These are phyloP conservation scores for Calycina marina DNA, from an alignment of 2,329 filamentous ascomycete species.

Conservation along the genomic window DNA sequence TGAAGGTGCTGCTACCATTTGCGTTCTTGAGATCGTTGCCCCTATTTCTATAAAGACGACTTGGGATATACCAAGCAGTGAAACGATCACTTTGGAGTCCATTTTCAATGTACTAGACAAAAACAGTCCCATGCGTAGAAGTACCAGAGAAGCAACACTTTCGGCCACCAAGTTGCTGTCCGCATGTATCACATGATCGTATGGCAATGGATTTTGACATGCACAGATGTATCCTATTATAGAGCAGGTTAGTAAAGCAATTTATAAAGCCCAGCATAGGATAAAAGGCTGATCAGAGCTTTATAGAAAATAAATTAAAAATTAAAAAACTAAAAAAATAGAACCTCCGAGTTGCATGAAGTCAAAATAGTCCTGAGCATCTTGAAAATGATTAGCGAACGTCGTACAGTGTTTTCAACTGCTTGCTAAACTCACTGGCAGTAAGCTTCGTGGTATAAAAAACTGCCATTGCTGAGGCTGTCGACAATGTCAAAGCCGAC, in stretches of 20 bases:
- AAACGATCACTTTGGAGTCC: slow-evolving; percentile 30
- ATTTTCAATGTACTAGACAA: slow-evolving; percentile 28
- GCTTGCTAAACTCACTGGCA: not conserved
- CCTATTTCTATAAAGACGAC: slow-evolving; percentile 38
- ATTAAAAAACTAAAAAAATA: slow-evolving; percentile 28
- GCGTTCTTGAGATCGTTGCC: slow-evolving; percentile 34
- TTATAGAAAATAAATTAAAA: no score
- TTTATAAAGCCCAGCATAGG: no score
- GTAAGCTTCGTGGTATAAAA: not conserved
- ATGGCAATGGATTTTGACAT: no score
- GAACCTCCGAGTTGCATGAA: slow-evolving; percentile 27
- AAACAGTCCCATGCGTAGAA: no score
- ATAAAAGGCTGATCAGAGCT: no score
- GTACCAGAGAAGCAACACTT: no score
- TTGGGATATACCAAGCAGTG: slow-evolving; percentile 42
- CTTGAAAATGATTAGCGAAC: not conserved
- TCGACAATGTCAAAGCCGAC: no score
- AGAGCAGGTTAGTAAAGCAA: no score
- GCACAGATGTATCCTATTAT: no score
- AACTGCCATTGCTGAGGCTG: no score
- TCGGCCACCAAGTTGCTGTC: no score
- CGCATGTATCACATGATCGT: no score
- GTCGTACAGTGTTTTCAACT: not conserved
- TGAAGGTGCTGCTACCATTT: slow-evolving; percentile 24
- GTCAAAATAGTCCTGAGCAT: slow-evolving; percentile 3